A percentile compares a stretch with the other conserved stretches of the same genome.
These are phyloP conservation scores for Scleroderma citrinum DNA, from an alignment of 768 basidiomycete genomes.

Conservation along the genomic window DNA sequence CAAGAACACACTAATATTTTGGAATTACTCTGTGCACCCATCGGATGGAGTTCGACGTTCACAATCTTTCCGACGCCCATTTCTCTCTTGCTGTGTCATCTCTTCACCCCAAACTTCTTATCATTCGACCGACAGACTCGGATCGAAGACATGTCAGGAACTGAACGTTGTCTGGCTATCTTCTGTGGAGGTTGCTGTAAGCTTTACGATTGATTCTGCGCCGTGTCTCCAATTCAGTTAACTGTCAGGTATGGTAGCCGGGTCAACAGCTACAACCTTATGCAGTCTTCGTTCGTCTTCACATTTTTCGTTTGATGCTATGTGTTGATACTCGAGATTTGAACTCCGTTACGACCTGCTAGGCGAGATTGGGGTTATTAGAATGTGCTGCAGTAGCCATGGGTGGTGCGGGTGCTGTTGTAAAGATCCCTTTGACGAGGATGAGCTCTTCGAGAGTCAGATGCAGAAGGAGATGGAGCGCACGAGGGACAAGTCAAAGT, in stretches of 20 bases:
- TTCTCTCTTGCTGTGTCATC: no score
- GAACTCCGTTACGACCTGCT: background rate
- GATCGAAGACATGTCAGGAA: slow-evolving; percentile 4
- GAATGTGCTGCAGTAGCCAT: slow-evolving; percentile 8
- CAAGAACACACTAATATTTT: background rate
- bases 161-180: slow-evolving; percentile 1
- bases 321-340: background rate
- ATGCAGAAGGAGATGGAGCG: slow-evolving; percentile 14
- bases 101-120: no score
- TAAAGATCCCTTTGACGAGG: slow-evolving; percentile 12
- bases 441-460: slow-evolving; percentile 14
- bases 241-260: slow-evolving; percentile 5
- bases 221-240: background rate
- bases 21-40: background rate
- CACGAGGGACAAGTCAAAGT: slow-evolving; percentile 11
- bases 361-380: slow-evolving; percentile 8
- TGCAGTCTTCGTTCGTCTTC: slow-evolving; percentile 12
- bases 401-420: slow-evolving; percentile 17
- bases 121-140: no score
- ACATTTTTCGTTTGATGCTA: background rate
- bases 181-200: slow-evolving; percentile 15
- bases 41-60: no score
- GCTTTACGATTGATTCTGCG: background rate
- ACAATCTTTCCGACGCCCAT: no score
- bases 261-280: slow-evolving; percentile 6